Conservation (phyloP, 495 filamentous ascomycete genomes). For the Tuber aestivum region DNA sequence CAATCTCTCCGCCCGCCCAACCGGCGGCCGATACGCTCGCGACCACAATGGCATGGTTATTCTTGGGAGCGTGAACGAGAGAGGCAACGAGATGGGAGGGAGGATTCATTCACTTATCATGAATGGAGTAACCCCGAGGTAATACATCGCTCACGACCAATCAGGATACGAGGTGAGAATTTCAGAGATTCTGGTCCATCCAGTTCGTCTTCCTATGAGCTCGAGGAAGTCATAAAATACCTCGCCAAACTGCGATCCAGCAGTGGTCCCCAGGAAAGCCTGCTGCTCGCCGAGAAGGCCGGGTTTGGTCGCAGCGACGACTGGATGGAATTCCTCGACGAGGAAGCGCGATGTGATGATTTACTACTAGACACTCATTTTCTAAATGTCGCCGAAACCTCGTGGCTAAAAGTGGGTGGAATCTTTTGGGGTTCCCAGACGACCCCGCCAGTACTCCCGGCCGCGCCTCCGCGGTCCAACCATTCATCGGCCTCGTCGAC, state of each 20-base stretch:
- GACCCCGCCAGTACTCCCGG: slow-evolving; percentile 39
- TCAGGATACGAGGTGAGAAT: slow-evolving; percentile 31
- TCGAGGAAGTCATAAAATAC: slow-evolving; percentile 62
- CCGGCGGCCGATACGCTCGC: slow-evolving; percentile 28
- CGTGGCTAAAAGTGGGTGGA: slow-evolving; percentile 61
- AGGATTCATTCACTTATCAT: slow-evolving; percentile 24
- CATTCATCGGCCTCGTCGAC: slow-evolving; percentile 36
- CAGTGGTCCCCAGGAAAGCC: slow-evolving; percentile 53
- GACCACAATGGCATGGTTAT: slow-evolving; percentile 32
- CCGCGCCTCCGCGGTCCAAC: slow-evolving; percentile 14
- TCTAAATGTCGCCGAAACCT: slow-evolving; percentile 54
- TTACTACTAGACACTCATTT: slow-evolving; percentile 56
- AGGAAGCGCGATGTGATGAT: slow-evolving; percentile 49
- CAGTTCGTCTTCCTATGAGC: slow-evolving; percentile 33
- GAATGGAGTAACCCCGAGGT: slow-evolving; percentile 32
- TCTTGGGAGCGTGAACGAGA: slow-evolving; percentile 30
- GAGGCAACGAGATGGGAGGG: slow-evolving; percentile 29
- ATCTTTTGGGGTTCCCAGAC: slow-evolving; percentile 61
- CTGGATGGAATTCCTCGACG: slow-evolving; percentile 49
- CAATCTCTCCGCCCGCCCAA: slow-evolving; percentile 26
- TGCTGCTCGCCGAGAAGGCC: slow-evolving; percentile 49
- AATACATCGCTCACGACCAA: slow-evolving; percentile 29
- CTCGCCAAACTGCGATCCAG: slow-evolving; percentile 57
- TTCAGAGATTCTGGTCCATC: slow-evolving; percentile 23
- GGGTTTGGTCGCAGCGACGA: slow-evolving; percentile 48